Percentiles rank a stretch among this genome's conserved stretches.
Evolutionary conservation across 2,329 filamentous ascomycete genomes (phyloP).

Genomic region (Xylariaceae sp.): DNA sequence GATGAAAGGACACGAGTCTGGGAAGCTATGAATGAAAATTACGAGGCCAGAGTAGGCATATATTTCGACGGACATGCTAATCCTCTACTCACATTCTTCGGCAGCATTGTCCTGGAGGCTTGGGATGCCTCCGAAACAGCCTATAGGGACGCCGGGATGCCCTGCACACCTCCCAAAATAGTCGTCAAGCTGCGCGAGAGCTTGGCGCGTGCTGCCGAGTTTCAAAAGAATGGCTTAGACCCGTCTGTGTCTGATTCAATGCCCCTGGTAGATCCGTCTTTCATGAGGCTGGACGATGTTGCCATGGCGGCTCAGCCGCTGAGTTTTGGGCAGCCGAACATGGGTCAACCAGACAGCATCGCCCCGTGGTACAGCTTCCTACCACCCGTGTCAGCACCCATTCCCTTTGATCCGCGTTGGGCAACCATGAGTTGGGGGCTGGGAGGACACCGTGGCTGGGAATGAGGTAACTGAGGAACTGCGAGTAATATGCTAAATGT

Average conservation of each 20-base stretch:
- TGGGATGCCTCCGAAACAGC: neutral
- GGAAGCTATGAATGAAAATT: constrained; percentile 44
- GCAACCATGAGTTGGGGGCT: neutral
- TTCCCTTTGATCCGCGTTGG: neutral
- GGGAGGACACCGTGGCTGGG: neutral
- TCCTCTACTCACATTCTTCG: neutral
- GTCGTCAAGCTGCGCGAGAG: neutral
- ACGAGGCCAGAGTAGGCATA: constrained; percentile 21
- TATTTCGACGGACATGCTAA: neutral
- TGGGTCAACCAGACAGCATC: neutral
- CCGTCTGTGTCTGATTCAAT: neutral
- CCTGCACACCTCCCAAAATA: neutral
- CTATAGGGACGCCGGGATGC: neutral
- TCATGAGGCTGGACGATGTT: neutral
- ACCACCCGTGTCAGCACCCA: neutral
- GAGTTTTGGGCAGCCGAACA: neutral
- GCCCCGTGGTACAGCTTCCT: neutral
- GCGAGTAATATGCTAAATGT: neutral
- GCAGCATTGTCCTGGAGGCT: neutral
- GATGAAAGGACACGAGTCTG: constrained; percentile 36
- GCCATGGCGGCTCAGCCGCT: neutral
- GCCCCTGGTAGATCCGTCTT: neutral
- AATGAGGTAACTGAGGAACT: neutral
- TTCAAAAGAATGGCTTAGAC: neutral
- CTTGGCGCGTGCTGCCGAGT: neutral